These are phyloP conservation scores for Plasmodium yoelii DNA, from an alignment of 169 alveolate genomes.

Conservation along the genomic window DNA sequence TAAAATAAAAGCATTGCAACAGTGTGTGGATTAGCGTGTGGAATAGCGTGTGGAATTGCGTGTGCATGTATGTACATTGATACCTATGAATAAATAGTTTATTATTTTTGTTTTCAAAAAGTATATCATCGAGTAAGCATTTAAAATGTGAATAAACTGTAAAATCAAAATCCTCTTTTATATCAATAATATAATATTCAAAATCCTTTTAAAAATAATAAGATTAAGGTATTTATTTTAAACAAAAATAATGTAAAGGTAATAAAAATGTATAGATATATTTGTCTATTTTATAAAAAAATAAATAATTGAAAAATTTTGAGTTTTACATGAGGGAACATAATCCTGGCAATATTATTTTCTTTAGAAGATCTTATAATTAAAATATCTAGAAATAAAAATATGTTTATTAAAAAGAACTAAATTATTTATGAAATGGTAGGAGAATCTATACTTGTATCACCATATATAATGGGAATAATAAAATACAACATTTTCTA, in stretches of 20 bases:
- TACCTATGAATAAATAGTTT: slow-evolving; percentile 69
- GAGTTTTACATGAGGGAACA: slow-evolving; percentile 60
- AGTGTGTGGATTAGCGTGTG: no score
- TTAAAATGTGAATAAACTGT: slow-evolving; percentile 59
- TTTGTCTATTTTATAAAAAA: no score
- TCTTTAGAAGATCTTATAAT: slow-evolving; percentile 44
- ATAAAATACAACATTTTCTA: not conserved
- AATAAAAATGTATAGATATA: no score
- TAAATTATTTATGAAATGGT: not conserved
- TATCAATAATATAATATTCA: slow-evolving; percentile 60
- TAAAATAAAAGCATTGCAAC: not conserved
- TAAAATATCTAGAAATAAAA: slow-evolving; percentile 20
- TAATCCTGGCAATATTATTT: slow-evolving; percentile 30
- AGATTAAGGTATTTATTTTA: not conserved
- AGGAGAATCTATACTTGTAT: not conserved
- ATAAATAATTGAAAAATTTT: not conserved
- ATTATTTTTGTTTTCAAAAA: slow-evolving; percentile 42
- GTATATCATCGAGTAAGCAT: slow-evolving; percentile 51
- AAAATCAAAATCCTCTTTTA: slow-evolving; percentile 24
- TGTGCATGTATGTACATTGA: not conserved
- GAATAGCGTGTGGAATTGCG: no score
- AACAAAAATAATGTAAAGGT: no score
- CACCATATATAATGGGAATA: not conserved
- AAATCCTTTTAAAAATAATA: slow-evolving; percentile 25
- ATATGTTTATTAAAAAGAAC: not conserved